Conservation (phyloP, 257 asterid genomes). For the Anisodus acutangulus region DNA sequence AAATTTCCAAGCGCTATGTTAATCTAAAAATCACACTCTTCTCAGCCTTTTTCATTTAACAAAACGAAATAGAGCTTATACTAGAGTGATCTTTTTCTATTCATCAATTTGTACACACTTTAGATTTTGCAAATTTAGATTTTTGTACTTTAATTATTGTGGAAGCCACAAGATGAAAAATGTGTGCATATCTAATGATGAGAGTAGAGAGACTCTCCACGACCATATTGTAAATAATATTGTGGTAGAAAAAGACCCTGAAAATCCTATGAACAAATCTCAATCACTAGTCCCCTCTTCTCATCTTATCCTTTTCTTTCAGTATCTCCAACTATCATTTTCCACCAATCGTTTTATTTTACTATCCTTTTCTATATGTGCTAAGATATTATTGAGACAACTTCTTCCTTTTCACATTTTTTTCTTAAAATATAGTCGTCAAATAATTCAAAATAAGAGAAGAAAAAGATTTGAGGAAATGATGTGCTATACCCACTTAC, state of each 20-base stretch:
- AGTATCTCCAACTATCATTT: background rate
- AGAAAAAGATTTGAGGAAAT: background rate
- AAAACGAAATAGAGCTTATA: background rate
- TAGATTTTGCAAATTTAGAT: background rate
- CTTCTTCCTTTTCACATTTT: background rate
- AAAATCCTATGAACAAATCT: slow-evolving; percentile 48
- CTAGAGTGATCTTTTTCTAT: background rate
- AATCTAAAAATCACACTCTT: background rate
- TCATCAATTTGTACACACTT: background rate
- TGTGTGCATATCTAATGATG: slow-evolving; percentile 32
- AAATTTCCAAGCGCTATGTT: background rate
- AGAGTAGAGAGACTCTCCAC: slow-evolving; percentile 37
- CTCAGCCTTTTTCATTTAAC: background rate
- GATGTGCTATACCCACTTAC: background rate
- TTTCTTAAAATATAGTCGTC: background rate
- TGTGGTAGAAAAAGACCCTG: slow-evolving; percentile 47
- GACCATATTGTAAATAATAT: slow-evolving; percentile 22
- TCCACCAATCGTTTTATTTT: slow-evolving; percentile 1
- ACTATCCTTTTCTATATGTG: background rate
- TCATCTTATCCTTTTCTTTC: slow-evolving; percentile 49
- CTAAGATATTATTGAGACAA: background rate
- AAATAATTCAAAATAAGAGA: background rate
- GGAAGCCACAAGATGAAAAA: slow-evolving; percentile 24
- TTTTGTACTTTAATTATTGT: background rate
- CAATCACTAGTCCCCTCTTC: slow-evolving; percentile 49